Evolutionary conservation across 306 rosid species (phyloP), one percentile per base, ranked within the genome.

Genomic region (Vigna unguiculata): DNA sequence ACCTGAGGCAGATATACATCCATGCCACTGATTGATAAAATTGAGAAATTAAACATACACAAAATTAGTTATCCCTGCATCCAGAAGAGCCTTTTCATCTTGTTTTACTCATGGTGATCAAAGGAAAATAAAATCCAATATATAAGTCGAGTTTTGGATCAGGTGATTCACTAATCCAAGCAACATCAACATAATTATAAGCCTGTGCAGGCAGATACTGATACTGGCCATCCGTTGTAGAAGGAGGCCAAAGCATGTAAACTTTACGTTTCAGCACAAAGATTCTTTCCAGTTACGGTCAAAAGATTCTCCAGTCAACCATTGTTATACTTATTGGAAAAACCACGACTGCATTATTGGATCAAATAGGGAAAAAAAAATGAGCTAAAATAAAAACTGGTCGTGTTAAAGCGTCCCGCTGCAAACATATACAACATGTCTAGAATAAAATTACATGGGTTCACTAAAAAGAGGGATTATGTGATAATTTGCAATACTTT

Each of bases 51-150:
- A 81, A 46, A 36, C 36, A 25, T 0, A 9, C 10, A 40, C 2
- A 66, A 9, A 3, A 5, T 5, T 49, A n/a, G 25, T 64, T 19
- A 30, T 54, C 45, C 59, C 11, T 7, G 62, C 71, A 69, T 75
- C 25, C 59, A 41, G 19, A 81, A 19, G 12, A 40, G 49, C 9
- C 60, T n/a, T 60, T 47, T 49, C 20, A 24, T 24, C 16, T 81
- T 49, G 53, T 81, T 40, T 59, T 59, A 6, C 69, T 60, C 24
- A 55, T 74, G 20, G 53, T 17, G 47, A 55, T 66, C 70, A 67
- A 74, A 74, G 6, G 61, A 72, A 79, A 72, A 20, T 58, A 59
- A 78, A 69, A 41, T 43, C 55, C 38, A 12, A 38, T 21, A 52
- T 47, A 61, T 17, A 70, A 32, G 64, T 24, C 16, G 34, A 48